Conservation (phyloP, 176 grass and related monocot species). For the Carex kokanica region DNA sequence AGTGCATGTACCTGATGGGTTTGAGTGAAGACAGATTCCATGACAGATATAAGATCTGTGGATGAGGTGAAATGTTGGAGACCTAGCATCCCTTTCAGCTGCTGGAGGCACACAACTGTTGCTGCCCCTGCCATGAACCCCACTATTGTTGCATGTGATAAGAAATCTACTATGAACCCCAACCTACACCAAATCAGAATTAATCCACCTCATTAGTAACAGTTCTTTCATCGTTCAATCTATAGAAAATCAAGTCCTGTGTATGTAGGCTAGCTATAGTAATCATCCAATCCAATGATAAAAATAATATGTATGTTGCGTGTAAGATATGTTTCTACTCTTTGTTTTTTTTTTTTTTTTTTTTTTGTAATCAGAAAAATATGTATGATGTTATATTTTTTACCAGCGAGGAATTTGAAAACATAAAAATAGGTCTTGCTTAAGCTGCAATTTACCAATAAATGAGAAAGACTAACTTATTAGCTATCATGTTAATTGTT, state of each 20-base stretch:
- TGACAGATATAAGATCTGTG: slow-evolving; percentile 85
- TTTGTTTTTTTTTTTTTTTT: too few species aligned
- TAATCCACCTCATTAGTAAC: not conserved
- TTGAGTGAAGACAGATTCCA: slow-evolving; percentile 79
- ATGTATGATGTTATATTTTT: not conserved
- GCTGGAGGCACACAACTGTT: slow-evolving; percentile 90
- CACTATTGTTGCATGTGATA: slow-evolving; percentile 88
- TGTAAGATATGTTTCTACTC: too few species aligned
- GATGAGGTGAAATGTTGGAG: slow-evolving; percentile 70
- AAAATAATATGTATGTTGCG: not conserved
- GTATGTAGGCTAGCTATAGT: not conserved
- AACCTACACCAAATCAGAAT: slow-evolving; percentile 37
- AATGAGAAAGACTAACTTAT: slow-evolving; percentile 13
- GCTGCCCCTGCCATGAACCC: slow-evolving; percentile 97
- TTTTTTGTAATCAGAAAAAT: not conserved
- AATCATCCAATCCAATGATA: not conserved
- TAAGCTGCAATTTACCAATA: slow-evolving; percentile 15
- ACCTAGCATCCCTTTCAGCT: slow-evolving; percentile 88
- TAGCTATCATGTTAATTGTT: slow-evolving; percentile 1
- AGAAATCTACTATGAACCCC: slow-evolving; percentile 88
- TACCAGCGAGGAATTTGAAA: not conserved
- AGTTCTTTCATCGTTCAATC: not conserved
- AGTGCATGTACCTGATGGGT: slow-evolving; percentile 50
- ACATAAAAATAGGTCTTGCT: not conserved
- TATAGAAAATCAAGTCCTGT: not conserved